Evolutionary conservation across 345 rosid species (phyloP).

Genomic region (Corymbia maculata): DNA sequence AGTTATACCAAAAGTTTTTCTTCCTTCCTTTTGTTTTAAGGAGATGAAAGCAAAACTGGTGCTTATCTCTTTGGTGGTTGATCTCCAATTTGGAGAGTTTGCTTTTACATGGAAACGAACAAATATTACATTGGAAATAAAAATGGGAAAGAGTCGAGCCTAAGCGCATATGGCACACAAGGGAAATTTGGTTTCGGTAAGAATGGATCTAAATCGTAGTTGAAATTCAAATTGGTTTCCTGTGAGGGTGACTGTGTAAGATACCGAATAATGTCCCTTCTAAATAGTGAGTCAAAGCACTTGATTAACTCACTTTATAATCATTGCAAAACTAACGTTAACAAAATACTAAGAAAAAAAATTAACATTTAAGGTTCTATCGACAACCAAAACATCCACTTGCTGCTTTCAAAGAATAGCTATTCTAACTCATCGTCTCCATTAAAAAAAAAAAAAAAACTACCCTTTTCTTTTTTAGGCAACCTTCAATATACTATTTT

Average conservation of each 20-base stretch:
- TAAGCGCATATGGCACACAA: background rate
- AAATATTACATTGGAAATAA: background rate
- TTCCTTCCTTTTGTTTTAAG: background rate
- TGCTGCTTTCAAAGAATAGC: background rate
- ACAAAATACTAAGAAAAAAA: too few species aligned
- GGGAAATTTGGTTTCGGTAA: background rate
- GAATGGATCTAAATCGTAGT: background rate
- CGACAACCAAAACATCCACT: background rate
- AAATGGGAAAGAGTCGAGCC: background rate
- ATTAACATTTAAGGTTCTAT: background rate
- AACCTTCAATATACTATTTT: background rate
- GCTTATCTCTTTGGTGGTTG: background rate
- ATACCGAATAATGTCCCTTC: background rate
- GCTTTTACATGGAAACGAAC: background rate
- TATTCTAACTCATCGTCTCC: background rate
- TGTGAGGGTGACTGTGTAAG: background rate
- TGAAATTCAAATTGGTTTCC: background rate
- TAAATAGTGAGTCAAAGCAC: background rate
- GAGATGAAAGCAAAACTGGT: background rate
- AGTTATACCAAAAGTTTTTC: background rate
- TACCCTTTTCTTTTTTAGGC: background rate
- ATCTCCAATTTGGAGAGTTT: background rate
- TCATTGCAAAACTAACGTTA: background rate
- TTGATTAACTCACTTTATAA: background rate
- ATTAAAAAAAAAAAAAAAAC: background rate